These are phyloP conservation scores for Exserohilum turcica DNA, from an alignment of 2,329 filamentous ascomycete genomes.

Conservation along the genomic window DNA sequence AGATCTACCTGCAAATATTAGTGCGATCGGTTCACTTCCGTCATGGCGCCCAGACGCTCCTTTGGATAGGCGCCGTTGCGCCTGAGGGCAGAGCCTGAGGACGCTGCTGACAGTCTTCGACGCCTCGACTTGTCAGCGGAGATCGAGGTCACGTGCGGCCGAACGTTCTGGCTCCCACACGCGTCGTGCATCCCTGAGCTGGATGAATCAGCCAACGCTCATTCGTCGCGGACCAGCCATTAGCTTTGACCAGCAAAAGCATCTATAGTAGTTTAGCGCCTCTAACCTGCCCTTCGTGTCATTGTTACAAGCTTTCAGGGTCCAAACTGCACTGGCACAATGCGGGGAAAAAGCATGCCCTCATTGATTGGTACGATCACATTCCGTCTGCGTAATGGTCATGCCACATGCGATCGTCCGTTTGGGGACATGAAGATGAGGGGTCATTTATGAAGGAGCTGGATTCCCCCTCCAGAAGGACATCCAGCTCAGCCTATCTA, in stretches of 20 bases:
- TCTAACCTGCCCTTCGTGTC: constrained; percentile 24
- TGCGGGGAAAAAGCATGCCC: constrained; percentile 40
- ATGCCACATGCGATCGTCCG: constrained; percentile 31
- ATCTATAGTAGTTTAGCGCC: constrained; percentile 1
- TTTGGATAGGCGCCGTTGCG: not conserved
- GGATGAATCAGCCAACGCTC: constrained; percentile 4
- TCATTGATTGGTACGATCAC: constrained; percentile 45
- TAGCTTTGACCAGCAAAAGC: constrained; percentile 4
- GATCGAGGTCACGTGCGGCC: constrained; percentile 9
- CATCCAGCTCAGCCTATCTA: not conserved
- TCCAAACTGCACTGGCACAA: constrained; percentile 30
- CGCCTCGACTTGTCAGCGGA: constrained; percentile 7
- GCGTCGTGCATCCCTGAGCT: not conserved
- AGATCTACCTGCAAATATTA: constrained; percentile 15
- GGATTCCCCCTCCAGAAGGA: not conserved
- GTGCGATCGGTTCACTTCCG: constrained; percentile 15
- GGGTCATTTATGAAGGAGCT: constrained; percentile 22
- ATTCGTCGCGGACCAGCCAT: constrained; percentile 17
- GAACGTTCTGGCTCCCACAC: constrained; percentile 4
- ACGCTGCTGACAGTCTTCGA: constrained; percentile 4
- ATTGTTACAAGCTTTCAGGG: constrained; percentile 32
- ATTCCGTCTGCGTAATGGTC: constrained; percentile 39
- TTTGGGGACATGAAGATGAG: constrained; percentile 21
- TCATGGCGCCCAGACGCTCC: not conserved
- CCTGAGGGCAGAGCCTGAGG: not conserved